A percentile compares a stretch with the other conserved stretches of the same genome.
Conservation (phyloP, 2,329 filamentous ascomycete genomes). For the Exophiala sp. region DNA sequence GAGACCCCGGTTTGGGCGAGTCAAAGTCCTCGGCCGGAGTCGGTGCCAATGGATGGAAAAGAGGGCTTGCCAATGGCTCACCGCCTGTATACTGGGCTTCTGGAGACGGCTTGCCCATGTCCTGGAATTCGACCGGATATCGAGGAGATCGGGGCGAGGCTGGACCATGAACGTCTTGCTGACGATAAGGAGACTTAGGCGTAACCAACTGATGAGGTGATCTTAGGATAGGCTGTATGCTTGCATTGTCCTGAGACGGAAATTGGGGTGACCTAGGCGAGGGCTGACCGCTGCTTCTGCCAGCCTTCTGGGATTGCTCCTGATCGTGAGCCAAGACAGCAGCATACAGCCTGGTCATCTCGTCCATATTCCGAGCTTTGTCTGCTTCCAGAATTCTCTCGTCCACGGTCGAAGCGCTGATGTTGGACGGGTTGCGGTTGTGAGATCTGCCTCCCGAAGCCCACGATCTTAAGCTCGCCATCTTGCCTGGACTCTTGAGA, state of each 20-base stretch:
- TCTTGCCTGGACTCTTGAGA: slow-evolving; percentile 35
- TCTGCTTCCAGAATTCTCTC: slow-evolving; percentile 68
- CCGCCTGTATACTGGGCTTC: slow-evolving; percentile 7
- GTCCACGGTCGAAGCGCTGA: slow-evolving; percentile 63
- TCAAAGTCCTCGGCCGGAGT: slow-evolving; percentile 15
- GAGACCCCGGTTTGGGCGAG: slow-evolving; percentile 15
- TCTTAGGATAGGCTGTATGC: slow-evolving; percentile 33
- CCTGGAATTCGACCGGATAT: slow-evolving; percentile 32
- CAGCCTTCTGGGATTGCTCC: slow-evolving; percentile 35
- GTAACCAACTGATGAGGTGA: slow-evolving; percentile 19
- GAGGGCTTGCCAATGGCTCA: slow-evolving; percentile 7
- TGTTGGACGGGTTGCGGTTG: slow-evolving; percentile 42
- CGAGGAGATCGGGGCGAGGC: slow-evolving; percentile 16
- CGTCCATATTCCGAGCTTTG: slow-evolving; percentile 66
- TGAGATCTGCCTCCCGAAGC: slow-evolving; percentile 33
- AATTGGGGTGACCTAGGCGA: slow-evolving; percentile 22
- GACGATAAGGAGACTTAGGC: slow-evolving; percentile 19
- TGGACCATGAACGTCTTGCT: slow-evolving; percentile 4
- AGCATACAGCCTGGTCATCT: slow-evolving; percentile 85
- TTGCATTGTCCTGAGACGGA: slow-evolving; percentile 18
- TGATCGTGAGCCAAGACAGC: slow-evolving; percentile 85
- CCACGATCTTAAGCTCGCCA: slow-evolving; percentile 38
- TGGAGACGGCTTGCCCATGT: slow-evolving; percentile 26
- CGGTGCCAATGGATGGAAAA: slow-evolving; percentile 20
- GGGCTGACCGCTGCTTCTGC: slow-evolving; percentile 20